These are phyloP conservation scores for Phytophthora citricola DNA, from an alignment of 352 stramenopile genomes.

Conservation along the genomic window DNA sequence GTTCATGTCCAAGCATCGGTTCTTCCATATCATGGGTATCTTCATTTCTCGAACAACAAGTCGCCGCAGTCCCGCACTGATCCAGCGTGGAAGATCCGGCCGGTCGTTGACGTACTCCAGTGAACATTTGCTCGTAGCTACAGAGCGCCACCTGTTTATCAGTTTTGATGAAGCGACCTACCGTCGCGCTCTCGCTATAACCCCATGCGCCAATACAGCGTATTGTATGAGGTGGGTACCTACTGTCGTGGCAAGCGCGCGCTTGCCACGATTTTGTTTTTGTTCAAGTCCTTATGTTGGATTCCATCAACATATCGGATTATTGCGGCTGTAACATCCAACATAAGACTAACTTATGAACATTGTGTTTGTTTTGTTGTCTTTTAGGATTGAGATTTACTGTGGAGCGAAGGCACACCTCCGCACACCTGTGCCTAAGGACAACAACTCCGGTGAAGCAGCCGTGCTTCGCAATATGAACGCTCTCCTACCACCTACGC, in stretches of 20 bases:
- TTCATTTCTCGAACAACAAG: background rate
- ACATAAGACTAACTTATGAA: background rate
- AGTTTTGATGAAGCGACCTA: background rate
- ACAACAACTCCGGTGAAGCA: background rate
- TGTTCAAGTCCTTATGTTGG: background rate
- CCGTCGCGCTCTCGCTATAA: background rate
- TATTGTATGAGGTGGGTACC: background rate
- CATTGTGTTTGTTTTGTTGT: no score
- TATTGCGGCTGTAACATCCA: no score
- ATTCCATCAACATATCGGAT: background rate
- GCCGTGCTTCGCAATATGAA: slow-evolving; percentile 11
- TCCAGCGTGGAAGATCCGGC: background rate
- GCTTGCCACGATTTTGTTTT: background rate
- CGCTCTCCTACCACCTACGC: background rate
- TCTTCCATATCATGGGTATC: background rate
- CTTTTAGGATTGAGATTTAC: background rate
- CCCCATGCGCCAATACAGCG: background rate
- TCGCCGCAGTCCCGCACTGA: background rate
- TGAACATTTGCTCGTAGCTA: background rate
- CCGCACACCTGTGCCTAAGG: background rate
- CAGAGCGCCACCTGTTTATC: background rate
- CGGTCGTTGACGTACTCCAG: background rate
- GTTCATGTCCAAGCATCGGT: background rate
- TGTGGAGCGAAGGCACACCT: background rate
- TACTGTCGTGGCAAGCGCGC: background rate